These are phyloP conservation scores for Aegilops speltoides DNA, from an alignment of 176 grass and related monocot species.

Conservation along the genomic window DNA sequence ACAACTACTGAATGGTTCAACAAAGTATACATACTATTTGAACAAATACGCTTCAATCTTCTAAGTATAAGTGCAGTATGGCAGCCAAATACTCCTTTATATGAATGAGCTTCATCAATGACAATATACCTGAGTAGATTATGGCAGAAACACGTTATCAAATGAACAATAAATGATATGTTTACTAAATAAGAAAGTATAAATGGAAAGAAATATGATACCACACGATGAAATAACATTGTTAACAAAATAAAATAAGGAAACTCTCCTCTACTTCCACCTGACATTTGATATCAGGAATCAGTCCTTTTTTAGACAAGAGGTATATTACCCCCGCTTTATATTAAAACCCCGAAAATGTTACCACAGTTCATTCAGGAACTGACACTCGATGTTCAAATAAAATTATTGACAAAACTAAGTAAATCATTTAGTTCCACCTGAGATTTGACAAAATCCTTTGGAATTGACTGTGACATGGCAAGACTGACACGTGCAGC, in stretches of 20 bases:
- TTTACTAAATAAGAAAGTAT: neutral
- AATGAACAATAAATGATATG: neutral
- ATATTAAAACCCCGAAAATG: neutral
- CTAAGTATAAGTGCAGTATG: constrained; percentile 89
- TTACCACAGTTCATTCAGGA: neutral
- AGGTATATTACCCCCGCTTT: neutral
- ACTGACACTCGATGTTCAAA: neutral
- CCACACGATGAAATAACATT: neutral
- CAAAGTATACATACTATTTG: constrained; percentile 53
- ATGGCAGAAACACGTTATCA: constrained; percentile 4
- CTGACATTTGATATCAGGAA: constrained; percentile 43
- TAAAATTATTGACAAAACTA: constrained; percentile 2
- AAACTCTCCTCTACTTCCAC: neutral
- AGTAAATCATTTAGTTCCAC: constrained; percentile 28
- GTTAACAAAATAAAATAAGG: neutral
- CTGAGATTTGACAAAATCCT: constrained; percentile 80
- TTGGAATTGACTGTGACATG: constrained; percentile 67
- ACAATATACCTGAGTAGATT: constrained; percentile 80
- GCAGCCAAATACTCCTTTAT: constrained; percentile 97
- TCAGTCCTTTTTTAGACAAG: neutral
- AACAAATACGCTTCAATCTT: constrained; percentile 91
- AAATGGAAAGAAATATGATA: neutral
- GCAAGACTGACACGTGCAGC: constrained; percentile 82
- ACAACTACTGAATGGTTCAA: constrained; percentile 18
- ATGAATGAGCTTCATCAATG: constrained; percentile 97